Evolutionary conservation across 345 rosid species (phyloP).

Genomic region (Syzygium oleosum): DNA sequence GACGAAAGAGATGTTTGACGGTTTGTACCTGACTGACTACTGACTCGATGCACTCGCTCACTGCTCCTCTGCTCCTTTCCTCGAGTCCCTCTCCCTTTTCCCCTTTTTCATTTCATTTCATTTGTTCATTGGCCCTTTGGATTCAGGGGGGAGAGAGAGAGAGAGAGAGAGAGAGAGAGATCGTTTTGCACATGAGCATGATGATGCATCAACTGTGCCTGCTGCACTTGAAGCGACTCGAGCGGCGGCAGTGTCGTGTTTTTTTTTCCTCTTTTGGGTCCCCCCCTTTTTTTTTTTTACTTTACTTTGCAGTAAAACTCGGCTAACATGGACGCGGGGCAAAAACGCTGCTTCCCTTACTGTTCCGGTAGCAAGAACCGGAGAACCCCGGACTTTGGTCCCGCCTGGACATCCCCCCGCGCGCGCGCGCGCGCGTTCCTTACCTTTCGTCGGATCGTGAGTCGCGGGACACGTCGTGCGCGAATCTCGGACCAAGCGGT

Average conservation of each 20-base stretch:
- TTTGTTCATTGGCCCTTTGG: not conserved
- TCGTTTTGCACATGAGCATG: not conserved
- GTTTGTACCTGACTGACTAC: not conserved
- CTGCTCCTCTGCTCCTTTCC: not conserved
- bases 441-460: too few species aligned
- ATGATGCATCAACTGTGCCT: not conserved
- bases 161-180: not conserved
- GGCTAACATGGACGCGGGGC: fast-evolving
- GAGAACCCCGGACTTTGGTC: too few species aligned
- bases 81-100: not conserved
- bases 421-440: too few species aligned
- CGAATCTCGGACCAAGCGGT: too few species aligned
- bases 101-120: not conserved
- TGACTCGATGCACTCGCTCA: not conserved
- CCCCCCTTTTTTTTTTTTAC: not conserved
- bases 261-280: not conserved
- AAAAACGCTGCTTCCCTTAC: too few species aligned
- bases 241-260: not conserved
- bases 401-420: too few species aligned
- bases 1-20: constrained; percentile 27
- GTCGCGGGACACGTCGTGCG: too few species aligned
- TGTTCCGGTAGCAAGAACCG: too few species aligned
- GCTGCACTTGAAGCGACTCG: not conserved
- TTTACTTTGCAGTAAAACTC: fast-evolving
- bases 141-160: not conserved